These are phyloP conservation scores for Pestalotiopsis sp. DNA, from an alignment of 2,329 filamentous ascomycete species.

Conservation along the genomic window DNA sequence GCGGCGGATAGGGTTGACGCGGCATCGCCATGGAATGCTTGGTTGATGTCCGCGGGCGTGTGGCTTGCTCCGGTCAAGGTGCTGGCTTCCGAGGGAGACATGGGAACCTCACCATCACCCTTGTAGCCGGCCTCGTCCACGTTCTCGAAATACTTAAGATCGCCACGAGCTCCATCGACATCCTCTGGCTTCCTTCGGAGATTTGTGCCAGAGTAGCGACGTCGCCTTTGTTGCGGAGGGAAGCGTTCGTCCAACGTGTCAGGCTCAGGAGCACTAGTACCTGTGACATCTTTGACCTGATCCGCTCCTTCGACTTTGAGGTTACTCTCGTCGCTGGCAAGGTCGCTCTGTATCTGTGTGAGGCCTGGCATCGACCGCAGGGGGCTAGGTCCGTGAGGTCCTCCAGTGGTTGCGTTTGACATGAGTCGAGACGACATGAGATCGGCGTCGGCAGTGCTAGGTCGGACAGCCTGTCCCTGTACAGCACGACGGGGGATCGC, in stretches of 20 bases:
- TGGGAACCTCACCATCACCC: conserved; percentile 64
- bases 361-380: conserved; percentile 25
- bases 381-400: conserved; percentile 22
- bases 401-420: background rate
- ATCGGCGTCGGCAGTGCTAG: conserved; percentile 43
- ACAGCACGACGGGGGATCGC: conserved; percentile 59
- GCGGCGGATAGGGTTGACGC: conserved; percentile 34
- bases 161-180: conserved; percentile 70
- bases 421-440: conserved; percentile 17
- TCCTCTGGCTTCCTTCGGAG: conserved; percentile 74
- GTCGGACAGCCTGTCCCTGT: conserved; percentile 44
- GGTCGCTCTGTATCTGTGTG: conserved; percentile 37
- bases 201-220: conserved; percentile 86
- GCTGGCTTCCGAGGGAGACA: conserved; percentile 17
- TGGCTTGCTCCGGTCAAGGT: conserved; percentile 7
- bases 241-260: conserved; percentile 52
- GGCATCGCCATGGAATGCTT: background rate
- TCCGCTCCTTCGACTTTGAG: conserved; percentile 37
- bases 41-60: conserved; percentile 11
- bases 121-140: conserved; percentile 83
- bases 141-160: conserved; percentile 88
- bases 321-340: conserved; percentile 29
- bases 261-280: conserved; percentile 67
- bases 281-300: conserved; percentile 57
- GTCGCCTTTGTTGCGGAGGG: conserved; percentile 47